Evolutionary conservation across 2,329 filamentous ascomycete genomes (phyloP), one percentile per base, ranked within the genome.

Genomic region (Ophiostoma triangulosporum): DNA sequence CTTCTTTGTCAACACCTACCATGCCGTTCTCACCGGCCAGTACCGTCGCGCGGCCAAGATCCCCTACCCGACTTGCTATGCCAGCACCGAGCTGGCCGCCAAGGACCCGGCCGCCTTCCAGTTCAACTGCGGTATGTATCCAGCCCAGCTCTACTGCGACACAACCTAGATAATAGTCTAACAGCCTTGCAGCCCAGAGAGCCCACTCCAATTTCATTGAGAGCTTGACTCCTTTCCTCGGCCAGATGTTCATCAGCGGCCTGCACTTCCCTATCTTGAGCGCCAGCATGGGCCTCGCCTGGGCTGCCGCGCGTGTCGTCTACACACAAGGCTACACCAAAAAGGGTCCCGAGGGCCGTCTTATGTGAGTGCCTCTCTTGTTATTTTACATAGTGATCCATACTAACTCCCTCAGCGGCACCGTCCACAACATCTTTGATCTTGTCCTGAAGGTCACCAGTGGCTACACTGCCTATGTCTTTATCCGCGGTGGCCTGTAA

Each of bases 191-290:
- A 76, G 73, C 76, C 51, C 79, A 83, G 62, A 76, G 78, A 48
- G 74, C 78, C 9, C 81, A 85, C 64, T 67, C 70, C 60, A 83
- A 84, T 70, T 84, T 73, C 67, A 72, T 71, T 58, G 82, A 85
- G 70, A 81, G 78, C 66, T 69, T 77, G 33, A 67, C 73, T 8
- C 69, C 77, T 3, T 70, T 77, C 62, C 61, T 83, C 11, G 70
- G 67, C 22, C 66, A 71, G 24, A 67, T 83, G 11, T 64, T 81
- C 56, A 70, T 84, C 60, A 67, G 76, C 9, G 80, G 81, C 31
- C 62, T 83, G 24, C 64, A 66, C 35, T 81, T 70, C 64, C 82
- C 81, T 2, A 54, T 72, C 6, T 64, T 68, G 20, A 69, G 74
- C 29, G 74, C 76, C 17, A 61, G 60, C 9, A 61, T 80, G 27